Conservation (phyloP, 805 yeast genomes). For the Wickerhamomyces xylosicus region DNA sequence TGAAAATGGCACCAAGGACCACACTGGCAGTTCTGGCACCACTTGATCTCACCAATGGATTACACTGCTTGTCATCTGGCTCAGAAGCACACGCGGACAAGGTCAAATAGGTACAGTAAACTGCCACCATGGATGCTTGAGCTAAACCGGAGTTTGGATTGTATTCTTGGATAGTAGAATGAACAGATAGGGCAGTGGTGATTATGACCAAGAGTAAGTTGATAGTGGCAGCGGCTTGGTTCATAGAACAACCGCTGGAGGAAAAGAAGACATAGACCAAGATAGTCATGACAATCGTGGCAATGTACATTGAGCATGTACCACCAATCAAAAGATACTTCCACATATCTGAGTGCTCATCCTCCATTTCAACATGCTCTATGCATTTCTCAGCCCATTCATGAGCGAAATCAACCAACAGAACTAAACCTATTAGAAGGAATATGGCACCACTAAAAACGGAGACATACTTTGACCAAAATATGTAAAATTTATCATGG, state of each 20-base stretch:
- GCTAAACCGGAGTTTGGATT: conserved; percentile 96
- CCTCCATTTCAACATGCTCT: conserved; percentile 79
- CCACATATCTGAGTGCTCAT: conserved; percentile 56
- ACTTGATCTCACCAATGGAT: conserved; percentile 80
- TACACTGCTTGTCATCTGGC: conserved; percentile 89
- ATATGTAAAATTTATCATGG: conserved; percentile 78
- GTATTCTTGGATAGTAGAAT: conserved; percentile 78
- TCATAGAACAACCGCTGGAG: conserved; percentile 73
- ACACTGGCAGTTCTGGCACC: conserved; percentile 88
- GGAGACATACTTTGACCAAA: conserved; percentile 88
- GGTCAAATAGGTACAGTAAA: conserved; percentile 84
- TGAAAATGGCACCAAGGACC: conserved; percentile 83
- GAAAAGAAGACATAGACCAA: conserved; percentile 81
- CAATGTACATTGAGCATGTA: conserved; percentile 74
- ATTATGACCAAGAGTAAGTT: conserved; percentile 58
- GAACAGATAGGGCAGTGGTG: conserved; percentile 62
- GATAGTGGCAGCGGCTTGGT: conserved; percentile 74
- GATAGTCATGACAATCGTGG: conserved; percentile 60
- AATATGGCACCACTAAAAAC: conserved; percentile 77
- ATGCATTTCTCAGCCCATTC: conserved; percentile 97
- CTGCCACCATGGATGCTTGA: conserved; percentile 90
- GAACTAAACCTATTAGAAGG: conserved; percentile 79
- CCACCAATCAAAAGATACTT: conserved; percentile 74
- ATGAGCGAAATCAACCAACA: conserved; percentile 94
- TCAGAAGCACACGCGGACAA: conserved; percentile 92